A percentile compares a stretch with the other conserved stretches of the same genome.
Conservation (phyloP, 1,284 basidiomycete species). For the Cryptococcus hybrid region DNA sequence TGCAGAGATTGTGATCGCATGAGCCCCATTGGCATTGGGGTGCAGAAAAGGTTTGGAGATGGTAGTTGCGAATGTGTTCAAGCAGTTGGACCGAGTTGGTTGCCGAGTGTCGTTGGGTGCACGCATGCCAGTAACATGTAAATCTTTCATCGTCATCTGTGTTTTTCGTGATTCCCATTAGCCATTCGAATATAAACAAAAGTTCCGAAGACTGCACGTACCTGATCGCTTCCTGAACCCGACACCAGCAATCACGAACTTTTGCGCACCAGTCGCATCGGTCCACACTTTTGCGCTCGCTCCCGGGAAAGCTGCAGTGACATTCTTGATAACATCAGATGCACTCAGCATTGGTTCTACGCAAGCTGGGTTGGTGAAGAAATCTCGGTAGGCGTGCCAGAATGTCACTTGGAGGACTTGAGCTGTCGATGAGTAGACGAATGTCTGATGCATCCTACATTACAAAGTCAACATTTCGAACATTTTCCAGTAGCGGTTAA, state of each 20-base stretch:
- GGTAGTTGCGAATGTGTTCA: slow-evolving; percentile 28
- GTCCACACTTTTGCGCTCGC: slow-evolving; percentile 37
- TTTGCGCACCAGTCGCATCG: slow-evolving; percentile 34
- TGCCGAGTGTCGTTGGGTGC: slow-evolving; percentile 12
- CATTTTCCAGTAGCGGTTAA: background rate
- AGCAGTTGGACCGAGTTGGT: slow-evolving; percentile 26
- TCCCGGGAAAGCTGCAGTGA: slow-evolving; percentile 44
- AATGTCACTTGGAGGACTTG: slow-evolving; percentile 47
- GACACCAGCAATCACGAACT: slow-evolving; percentile 47
- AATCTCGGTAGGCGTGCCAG: slow-evolving; percentile 48
- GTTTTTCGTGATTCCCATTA: background rate
- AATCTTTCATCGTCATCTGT: slow-evolving; percentile 39
- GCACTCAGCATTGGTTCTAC: slow-evolving; percentile 42
- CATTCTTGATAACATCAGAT: slow-evolving; percentile 49
- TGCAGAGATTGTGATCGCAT: slow-evolving; percentile 31
- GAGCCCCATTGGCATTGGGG: slow-evolving; percentile 37
- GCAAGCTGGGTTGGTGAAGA: slow-evolving; percentile 36
- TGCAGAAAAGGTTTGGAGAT: slow-evolving; percentile 12
- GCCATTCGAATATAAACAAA: background rate
- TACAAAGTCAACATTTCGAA: background rate
- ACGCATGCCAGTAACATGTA: slow-evolving; percentile 36
- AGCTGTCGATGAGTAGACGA: slow-evolving; percentile 40
- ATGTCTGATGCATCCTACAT: slow-evolving; percentile 49
- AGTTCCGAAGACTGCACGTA: slow-evolving; percentile 13
- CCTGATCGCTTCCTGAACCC: slow-evolving; percentile 38